Conservation (phyloP, 371 early-diverging fungal genomes). For the Mortierella sp. region DNA sequence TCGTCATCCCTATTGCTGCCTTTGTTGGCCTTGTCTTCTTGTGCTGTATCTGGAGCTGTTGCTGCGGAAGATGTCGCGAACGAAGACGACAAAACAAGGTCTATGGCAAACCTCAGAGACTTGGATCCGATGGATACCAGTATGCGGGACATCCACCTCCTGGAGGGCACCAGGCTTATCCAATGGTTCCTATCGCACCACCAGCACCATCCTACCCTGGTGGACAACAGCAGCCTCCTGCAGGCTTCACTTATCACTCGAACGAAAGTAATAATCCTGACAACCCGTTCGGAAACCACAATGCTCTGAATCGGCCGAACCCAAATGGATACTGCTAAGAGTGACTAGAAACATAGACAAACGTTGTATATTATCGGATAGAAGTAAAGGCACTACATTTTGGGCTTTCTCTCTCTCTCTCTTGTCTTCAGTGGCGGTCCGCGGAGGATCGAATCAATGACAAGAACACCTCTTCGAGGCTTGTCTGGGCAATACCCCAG, state of each 20-base stretch:
- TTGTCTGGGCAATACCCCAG: constrained; percentile 78
- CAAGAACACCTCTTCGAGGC: constrained; percentile 71
- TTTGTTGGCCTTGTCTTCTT: constrained; percentile 60
- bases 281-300: constrained; percentile 33
- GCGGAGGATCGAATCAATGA: constrained; percentile 47
- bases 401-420: background rate
- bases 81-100: constrained; percentile 17
- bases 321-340: constrained; percentile 23
- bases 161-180: constrained; percentile 8
- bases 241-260: constrained; percentile 8
- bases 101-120: constrained; percentile 9
- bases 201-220: constrained; percentile 26
- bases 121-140: constrained; percentile 13
- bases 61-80: constrained; percentile 46
- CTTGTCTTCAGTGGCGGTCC: constrained; percentile 31
- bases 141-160: constrained; percentile 7
- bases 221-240: background rate
- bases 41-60: constrained; percentile 62
- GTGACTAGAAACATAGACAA: constrained; percentile 1
- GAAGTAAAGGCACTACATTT: background rate
- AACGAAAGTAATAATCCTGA: constrained; percentile 6
- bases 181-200: constrained; percentile 20
- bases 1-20: constrained; percentile 65
- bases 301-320: constrained; percentile 9
- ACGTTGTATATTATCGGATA: constrained; percentile 10